Conservation (phyloP, 2,329 filamentous ascomycete species). For the Westerdykella sp. region DNA sequence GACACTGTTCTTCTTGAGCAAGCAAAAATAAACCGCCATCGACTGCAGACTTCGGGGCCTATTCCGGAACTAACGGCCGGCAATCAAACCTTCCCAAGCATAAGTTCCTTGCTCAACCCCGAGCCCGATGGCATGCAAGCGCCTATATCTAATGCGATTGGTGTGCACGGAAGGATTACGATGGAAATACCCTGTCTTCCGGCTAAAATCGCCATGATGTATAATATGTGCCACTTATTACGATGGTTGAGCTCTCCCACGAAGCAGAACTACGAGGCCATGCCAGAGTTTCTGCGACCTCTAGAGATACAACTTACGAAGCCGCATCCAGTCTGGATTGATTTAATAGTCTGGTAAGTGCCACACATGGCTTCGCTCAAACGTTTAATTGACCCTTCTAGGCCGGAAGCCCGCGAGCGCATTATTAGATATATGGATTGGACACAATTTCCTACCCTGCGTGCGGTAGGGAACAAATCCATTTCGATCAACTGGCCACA, state of each 20-base stretch:
- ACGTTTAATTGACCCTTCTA: background rate
- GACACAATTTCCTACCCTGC: constrained; percentile 1
- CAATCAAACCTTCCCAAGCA: constrained; percentile 4
- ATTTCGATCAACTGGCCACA: constrained; percentile 7
- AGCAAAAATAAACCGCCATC: constrained; percentile 1
- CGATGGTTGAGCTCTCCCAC: constrained; percentile 8
- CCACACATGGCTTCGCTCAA: background rate
- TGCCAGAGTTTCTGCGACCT: constrained; percentile 5
- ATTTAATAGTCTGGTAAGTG: constrained; percentile 2
- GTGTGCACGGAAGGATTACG: constrained; percentile 6
- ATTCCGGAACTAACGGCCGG: constrained; percentile 2
- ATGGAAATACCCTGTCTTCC: constrained; percentile 3
- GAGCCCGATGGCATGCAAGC: constrained; percentile 1
- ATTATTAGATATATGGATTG: constrained; percentile 6
- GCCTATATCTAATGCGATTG: constrained; percentile 9
- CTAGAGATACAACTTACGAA: constrained; percentile 3
- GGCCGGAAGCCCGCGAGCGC: constrained; percentile 3
- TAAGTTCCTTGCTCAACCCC: constrained; percentile 5
- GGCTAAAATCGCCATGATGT: constrained; percentile 6
- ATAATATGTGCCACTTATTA: constrained; percentile 4
- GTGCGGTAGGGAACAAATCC: constrained; percentile 1
- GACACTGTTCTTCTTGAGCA: constrained; percentile 5
- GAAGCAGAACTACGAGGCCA: constrained; percentile 8
- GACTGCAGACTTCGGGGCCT: background rate
- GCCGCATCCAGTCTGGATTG: constrained; percentile 6